Evolutionary conservation across 352 stramenopile genomes (phyloP).

Genomic region (Elongisporangium anandrum): DNA sequence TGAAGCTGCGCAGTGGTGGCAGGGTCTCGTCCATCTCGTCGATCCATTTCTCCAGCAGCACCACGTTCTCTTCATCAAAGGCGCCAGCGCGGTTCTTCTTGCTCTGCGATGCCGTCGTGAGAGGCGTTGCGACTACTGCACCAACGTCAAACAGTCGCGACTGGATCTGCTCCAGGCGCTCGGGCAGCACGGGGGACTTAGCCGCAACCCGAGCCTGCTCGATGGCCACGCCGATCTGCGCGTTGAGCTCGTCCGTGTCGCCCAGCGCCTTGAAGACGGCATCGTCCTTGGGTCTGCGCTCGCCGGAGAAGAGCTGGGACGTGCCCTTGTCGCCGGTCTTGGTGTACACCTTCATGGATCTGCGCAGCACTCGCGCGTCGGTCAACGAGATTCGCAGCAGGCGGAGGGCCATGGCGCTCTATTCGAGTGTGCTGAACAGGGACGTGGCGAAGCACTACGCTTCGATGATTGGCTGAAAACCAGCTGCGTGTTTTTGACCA

Average conservation of each 20-base stretch:
- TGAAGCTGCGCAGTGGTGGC: slow-evolving; percentile 84
- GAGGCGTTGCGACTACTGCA: slow-evolving; percentile 83
- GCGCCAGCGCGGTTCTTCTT: slow-evolving; percentile 57
- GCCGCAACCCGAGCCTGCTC: slow-evolving; percentile 33
- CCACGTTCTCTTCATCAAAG: slow-evolving; percentile 67
- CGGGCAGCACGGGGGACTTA: slow-evolving; percentile 40
- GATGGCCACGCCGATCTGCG: slow-evolving; percentile 58
- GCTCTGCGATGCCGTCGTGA: slow-evolving; percentile 49
- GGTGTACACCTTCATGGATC: slow-evolving; percentile 89
- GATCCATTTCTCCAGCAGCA: slow-evolving; percentile 77
- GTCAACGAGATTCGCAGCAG: not conserved
- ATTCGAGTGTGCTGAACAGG: not conserved
- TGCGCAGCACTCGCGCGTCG: not conserved
- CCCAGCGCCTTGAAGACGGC: slow-evolving; percentile 87
- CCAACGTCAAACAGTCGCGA: slow-evolving; percentile 89
- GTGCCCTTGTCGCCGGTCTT: slow-evolving; percentile 91
- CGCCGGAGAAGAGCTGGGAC: slow-evolving; percentile 89
- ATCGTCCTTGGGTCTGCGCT: slow-evolving; percentile 84
- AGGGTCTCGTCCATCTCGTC: slow-evolving; percentile 85
- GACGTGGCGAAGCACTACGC: not conserved
- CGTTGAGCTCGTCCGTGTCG: slow-evolving; percentile 91
- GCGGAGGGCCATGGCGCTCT: not conserved
- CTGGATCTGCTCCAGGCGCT: slow-evolving; percentile 84
- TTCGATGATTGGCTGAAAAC: not conserved
- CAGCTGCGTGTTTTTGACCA: not conserved